A percentile compares a stretch with the other conserved stretches of the same genome.
Evolutionary conservation across 2,329 filamentous ascomycete genomes (phyloP).

Genomic region (Didymella segeticola): DNA sequence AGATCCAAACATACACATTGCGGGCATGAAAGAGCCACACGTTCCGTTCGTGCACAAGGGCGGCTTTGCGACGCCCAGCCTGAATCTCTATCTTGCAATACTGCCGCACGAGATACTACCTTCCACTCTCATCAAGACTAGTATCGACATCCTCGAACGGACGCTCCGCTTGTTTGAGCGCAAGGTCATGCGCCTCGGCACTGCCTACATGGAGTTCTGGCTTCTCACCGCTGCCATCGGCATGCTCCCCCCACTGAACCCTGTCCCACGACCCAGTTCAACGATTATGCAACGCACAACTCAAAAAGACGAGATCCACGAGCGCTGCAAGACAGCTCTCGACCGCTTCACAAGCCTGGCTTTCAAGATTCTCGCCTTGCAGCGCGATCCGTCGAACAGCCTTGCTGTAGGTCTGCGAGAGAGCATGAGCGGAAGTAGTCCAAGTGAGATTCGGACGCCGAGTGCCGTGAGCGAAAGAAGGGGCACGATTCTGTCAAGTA

Average conservation of each 20-base stretch:
- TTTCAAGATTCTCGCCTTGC: conserved; percentile 39
- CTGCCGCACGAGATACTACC: conserved; percentile 39
- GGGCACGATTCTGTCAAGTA: conserved; percentile 13
- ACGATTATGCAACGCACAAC: conserved; percentile 19
- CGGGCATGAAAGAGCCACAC: not conserved
- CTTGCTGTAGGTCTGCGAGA: conserved; percentile 31
- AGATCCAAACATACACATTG: not conserved
- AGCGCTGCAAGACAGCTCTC: conserved; percentile 35
- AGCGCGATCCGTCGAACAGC: conserved; percentile 34
- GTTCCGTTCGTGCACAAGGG: conserved; percentile 2
- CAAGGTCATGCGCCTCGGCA: conserved; percentile 46
- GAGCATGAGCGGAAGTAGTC: conserved; percentile 22
- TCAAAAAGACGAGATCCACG: conserved; percentile 23
- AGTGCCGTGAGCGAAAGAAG: not conserved
- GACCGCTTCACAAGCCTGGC: conserved; percentile 37
- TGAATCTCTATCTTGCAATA: conserved; percentile 21
- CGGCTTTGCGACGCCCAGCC: conserved; percentile 11
- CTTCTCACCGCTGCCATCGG: conserved; percentile 39
- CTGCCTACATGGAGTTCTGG: conserved; percentile 47
- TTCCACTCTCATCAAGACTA: conserved; percentile 33
- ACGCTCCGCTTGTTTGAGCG: conserved; percentile 38
- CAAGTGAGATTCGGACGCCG: conserved; percentile 1
- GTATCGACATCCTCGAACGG: conserved; percentile 40
- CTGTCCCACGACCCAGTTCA: conserved; percentile 21
- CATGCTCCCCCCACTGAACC: conserved; percentile 35